Base-by-base conservation (phyloP, 2,329 filamentous ascomycete genomes). In the Myriosclerotinia scirpicola region DNA sequence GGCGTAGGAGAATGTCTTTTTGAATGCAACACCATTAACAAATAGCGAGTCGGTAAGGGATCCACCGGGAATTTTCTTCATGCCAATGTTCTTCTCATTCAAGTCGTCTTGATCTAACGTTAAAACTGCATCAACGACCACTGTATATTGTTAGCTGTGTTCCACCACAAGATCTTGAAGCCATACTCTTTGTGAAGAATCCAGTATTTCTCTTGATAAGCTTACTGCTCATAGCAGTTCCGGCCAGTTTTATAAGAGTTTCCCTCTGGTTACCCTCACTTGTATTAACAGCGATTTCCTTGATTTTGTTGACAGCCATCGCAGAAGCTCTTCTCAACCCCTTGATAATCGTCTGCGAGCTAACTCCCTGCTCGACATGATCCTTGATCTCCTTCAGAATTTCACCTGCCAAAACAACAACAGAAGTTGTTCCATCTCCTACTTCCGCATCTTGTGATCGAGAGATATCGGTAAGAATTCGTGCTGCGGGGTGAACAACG, bases 361-460 rank as follows among this genome's bases (percentile, higher is more conserved):
- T 97, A 75, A 98, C 91, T 67, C 95, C 95, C 79, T 96, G 91
- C 81, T 99, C 95, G 67, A 99, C 94, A 76, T 93, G 89, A 77
- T 97, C 94, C 79, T 93, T 96, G 78, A 97, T 84, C 83, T 99
- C 95, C 82, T 97, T 98, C 71, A 99, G 81, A 74, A 99, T 94
- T 81, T 98, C 94, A 70, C 95, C 95, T n/a, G 95, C 95, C 67
- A 99, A 81, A 36, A 99, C 94, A 56, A 99, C 95, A 30, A 99
- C 95, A 3, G 93, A 97, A 34, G 95, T 99, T 67, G 95, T 99
- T 75, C 95, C 95, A 78, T 99, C 95, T 75, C 95, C 95, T 67
- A 99, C 95, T 84, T 99, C 95, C 73, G 95, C 95, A 79, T 99
- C 95, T 89, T 99, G 95, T 77, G 94, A 98, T 81, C 95, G 90